Evolutionary conservation across 768 basidiomycete species (phyloP), one percentile per base, ranked within the genome.

Genomic region (Filobasidium wieringae): DNA sequence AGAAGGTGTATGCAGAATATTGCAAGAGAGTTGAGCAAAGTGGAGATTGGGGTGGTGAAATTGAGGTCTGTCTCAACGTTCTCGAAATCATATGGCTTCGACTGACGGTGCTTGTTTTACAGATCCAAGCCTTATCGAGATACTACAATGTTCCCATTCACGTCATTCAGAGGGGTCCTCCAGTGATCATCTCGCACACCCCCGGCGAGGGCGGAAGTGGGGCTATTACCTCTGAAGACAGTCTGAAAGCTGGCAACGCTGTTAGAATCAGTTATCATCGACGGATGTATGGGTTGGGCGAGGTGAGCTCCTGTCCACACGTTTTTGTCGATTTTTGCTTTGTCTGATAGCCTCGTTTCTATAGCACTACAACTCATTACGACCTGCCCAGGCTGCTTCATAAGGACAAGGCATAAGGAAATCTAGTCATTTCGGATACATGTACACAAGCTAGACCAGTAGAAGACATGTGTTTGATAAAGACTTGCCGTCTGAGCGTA

Each of bases 11-110:
- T 65, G 76, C 80, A 51, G 75, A 76, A 54, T 97, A 99, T 70
- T 95, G 91, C 70, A 73, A 76, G 56, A 78, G 79, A 11, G 83
- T 99, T 29, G 82, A 83, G 39, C 79, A 85, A 69, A 92, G 90
- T 24, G 84, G 82, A n/a, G 80, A 83, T 30, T 97, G 95, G 95
- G 95, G 95, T 50, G 93, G 95, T 33, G 91, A 97, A 76, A 92
- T 90, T 7, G 95, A 97, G 70, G 76, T 77, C 31, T 54, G 75
- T 67, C 55, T 40, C 29, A 30, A 33, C 11, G 29, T 59, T 12
- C 4, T 22, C 32, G n/a, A 29, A 6, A 7, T 49, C 8, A 55
- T 6, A 8, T 52, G n/a, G 33, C 19, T 15, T 17, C 24, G 17
- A 14, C 55, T 15, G 19, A 8, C 5, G 7, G 15, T 30, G 1